These are phyloP conservation scores for Haplosporangium gracile DNA, from an alignment of 192 early-diverging fungal genomes.

Conservation along the genomic window DNA sequence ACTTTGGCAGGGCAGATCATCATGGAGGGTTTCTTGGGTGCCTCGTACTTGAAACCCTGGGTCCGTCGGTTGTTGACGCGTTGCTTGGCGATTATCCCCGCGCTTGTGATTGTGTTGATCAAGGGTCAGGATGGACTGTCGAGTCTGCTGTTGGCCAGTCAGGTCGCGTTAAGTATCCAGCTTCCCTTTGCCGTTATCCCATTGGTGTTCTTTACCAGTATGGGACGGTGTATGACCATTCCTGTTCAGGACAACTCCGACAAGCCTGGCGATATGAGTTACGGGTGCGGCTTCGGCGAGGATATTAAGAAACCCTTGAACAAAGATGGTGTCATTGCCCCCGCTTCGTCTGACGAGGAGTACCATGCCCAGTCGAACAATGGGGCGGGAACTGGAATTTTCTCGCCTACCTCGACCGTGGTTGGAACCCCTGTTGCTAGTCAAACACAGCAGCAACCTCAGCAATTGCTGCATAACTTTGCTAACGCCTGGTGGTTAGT, in stretches of 20 bases:
- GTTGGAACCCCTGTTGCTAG: background rate
- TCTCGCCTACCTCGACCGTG: background rate
- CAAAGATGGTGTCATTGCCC: background rate
- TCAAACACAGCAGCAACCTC: background rate
- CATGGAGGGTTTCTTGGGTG: constrained; percentile 83
- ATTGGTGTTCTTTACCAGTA: constrained; percentile 75
- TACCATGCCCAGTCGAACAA: constrained; percentile 2
- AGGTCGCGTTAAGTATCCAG: constrained; percentile 85
- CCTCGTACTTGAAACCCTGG: constrained; percentile 71
- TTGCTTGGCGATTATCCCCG: constrained; percentile 78
- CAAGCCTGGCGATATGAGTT: constrained; percentile 31
- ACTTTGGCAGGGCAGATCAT: constrained; percentile 90
- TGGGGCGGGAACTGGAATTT: background rate
- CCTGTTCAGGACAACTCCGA: constrained; percentile 37
- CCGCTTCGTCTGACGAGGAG: constrained; percentile 14
- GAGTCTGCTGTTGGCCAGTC: constrained; percentile 73
- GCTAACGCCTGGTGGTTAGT: constrained; percentile 50
- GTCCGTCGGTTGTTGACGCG: constrained; percentile 79
- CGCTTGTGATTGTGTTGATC: constrained; percentile 74
- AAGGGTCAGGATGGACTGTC: constrained; percentile 74
- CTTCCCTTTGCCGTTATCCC: constrained; percentile 88
- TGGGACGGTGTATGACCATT: constrained; percentile 65
- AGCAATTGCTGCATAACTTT: constrained; percentile 40
- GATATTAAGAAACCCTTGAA: constrained; percentile 1
- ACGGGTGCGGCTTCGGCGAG: constrained; percentile 3